Percentiles rank a stretch among this genome's conserved stretches.
These are phyloP conservation scores for Mycosphaerella arachidis DNA, from an alignment of 2,329 filamentous ascomycete genomes.

Conservation along the genomic window DNA sequence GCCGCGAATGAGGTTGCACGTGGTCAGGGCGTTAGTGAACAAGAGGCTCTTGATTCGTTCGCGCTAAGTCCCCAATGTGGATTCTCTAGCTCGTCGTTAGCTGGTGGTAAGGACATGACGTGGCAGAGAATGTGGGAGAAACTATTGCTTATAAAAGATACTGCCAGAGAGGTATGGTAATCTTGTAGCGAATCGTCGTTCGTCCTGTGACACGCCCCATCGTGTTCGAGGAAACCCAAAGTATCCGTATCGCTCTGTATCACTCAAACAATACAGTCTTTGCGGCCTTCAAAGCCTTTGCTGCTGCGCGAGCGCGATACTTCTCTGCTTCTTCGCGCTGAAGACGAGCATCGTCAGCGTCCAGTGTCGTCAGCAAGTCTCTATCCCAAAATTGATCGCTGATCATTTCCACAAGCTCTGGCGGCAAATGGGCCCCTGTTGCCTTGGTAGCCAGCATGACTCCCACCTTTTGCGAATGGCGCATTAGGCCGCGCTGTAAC, in stretches of 20 bases:
- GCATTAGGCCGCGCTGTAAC: not conserved
- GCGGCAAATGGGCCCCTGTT: not conserved
- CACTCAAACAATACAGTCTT: too few relatives aligned
- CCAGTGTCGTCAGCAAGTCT: not conserved
- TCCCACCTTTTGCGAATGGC: not conserved
- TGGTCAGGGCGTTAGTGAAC: constrained; percentile 23
- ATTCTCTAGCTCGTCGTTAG: constrained; percentile 28
- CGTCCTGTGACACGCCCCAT: not conserved
- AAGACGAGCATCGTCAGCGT: not conserved
- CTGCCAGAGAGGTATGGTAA: constrained; percentile 25
- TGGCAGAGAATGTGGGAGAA: constrained; percentile 32
- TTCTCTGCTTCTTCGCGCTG: too few relatives aligned
- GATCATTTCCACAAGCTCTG: not conserved
- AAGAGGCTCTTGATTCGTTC: constrained; percentile 27
- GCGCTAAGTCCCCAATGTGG: constrained; percentile 33
- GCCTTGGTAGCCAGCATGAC: not conserved
- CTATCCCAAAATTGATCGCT: not conserved
- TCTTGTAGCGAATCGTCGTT: not conserved
- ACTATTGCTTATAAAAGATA: constrained; percentile 25
- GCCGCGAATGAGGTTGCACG: constrained; percentile 29
- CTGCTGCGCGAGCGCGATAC: not conserved
- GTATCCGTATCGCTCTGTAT: too few relatives aligned
- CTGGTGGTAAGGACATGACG: constrained; percentile 28
- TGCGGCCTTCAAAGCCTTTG: not conserved
- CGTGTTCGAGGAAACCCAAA: too few relatives aligned